Evolutionary conservation across 2,329 filamentous ascomycete species (phyloP), one percentile per base, ranked within the genome.

Genomic region (Rhynchosporium agropyri): DNA sequence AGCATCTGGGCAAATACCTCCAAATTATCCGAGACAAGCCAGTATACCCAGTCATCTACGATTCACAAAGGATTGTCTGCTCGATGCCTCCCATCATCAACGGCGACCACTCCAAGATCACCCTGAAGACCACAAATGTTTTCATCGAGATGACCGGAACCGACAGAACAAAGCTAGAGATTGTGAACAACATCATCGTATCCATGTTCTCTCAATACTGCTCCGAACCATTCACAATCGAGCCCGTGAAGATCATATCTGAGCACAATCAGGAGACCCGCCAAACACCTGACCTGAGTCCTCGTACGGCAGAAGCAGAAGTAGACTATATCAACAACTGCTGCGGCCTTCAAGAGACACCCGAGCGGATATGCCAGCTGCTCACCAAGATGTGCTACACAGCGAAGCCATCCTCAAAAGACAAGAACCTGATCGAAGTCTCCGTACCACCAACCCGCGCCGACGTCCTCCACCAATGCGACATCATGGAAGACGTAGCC

Each of bases 11-110:
- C 53, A 89, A 89, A 72, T 99, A 89, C 78, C 84, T 99, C 50
- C 91, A 93, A 79, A 99, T 99, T 72, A 96, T 99, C 75, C 87
- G 89, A 67, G 94, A 98, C 77, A 91, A 91, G 55, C 91, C 93
- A 4, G 89, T 97, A 49, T 99, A 99, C 76, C 95, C 95, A 28
- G 92, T 96, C 73, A 96, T 99, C 74, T 94, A 92, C 77, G 95
- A 99, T 76, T 85, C 91, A 58, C 90, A 97, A 74, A 84, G 87
- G 49, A 86, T 85, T 50, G 92, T 99, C 42, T 94, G 95, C 79
- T 98, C 94, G 7, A 83, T 99, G 72, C 95, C 95, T 1, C 95
- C 95, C 20, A 98, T 99, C 72, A 99, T 99, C 82, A 99, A 99
- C 80, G 87, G 93, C 72, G 86, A 99, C 74, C 93, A 95, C 79